Evolutionary conservation across 2,329 filamentous ascomycete species (phyloP).

Genomic region (Ascosphaera apis): DNA sequence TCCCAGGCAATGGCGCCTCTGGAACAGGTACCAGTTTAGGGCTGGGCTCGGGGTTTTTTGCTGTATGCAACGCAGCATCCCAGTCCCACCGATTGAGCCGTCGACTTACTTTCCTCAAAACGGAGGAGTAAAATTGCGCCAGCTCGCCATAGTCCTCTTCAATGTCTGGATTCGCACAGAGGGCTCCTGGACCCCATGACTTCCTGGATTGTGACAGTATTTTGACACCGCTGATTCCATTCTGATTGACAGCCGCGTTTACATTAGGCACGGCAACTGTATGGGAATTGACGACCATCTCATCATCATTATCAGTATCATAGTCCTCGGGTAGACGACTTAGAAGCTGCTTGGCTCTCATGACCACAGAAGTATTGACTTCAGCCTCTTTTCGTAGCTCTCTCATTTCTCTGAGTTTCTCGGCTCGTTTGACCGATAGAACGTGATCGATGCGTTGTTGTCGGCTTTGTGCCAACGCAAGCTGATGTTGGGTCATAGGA

Average conservation of each 20-base stretch:
- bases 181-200: constrained; percentile 20
- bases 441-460: constrained; percentile 25
- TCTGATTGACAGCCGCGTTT: too few species aligned
- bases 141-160: constrained; percentile 26
- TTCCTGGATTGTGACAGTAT: too few species aligned
- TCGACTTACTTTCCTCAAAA: constrained; percentile 19
- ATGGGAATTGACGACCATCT: too few species aligned
- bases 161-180: constrained; percentile 18
- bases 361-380: constrained; percentile 19
- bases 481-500: constrained; percentile 26
- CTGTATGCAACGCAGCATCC: constrained; percentile 17
- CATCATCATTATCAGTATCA: constrained; percentile 26
- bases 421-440: constrained; percentile 19
- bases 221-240: too few species aligned
- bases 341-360: constrained; percentile 19
- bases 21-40: constrained; percentile 14
- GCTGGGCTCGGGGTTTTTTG: constrained; percentile 15
- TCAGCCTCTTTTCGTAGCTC: constrained; percentile 15
- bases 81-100: constrained; percentile 24
- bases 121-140: constrained; percentile 21
- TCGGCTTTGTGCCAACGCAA: constrained; percentile 26
- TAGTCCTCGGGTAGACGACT: constrained; percentile 21
- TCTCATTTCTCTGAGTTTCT: constrained; percentile 16
- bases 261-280: too few species aligned
- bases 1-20: constrained; percentile 8